Evolutionary conservation across 2,329 filamentous ascomycete species (phyloP), one percentile per base, ranked within the genome.

Genomic region (Coccinonectria pachysandricola): DNA sequence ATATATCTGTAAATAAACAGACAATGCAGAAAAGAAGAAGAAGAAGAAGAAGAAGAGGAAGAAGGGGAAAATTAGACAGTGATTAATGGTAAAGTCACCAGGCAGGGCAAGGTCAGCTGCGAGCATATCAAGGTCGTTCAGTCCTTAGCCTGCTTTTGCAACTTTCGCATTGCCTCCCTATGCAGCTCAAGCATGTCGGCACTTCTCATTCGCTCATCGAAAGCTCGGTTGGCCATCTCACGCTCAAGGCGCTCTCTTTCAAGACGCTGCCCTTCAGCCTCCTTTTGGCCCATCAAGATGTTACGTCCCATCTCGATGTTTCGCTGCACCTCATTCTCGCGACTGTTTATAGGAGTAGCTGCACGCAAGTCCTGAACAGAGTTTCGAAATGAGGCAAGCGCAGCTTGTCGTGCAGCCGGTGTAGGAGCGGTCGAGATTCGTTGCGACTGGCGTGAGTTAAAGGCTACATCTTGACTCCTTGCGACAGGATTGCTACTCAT

Each of bases 121-220:
- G n/a, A n/a, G n/a, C n/a, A n/a, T n/a, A n/a, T n/a, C n/a, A n/a
- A n/a, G n/a, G n/a, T n/a, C n/a, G 30, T 42, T 19, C 15, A 31
- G 20, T 59, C 46, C 39, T 52, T 60, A 2, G 60, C 59, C 13
- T 48, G 40, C 18, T 53, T 56, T 44, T 94, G 86, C 76, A 95
- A 80, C 50, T 67, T 76, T 36, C 80, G 67, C 70, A 95, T 68
- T 1, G 79, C 82, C 37, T 87, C 79, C 12, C 79, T 68, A 51
- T 95, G 87, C 12, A 77, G 68, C 23, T 82, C 79, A 26, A 81
- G 62, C 61, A 93, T 70, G 37, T 80, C 73, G 0, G 78, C 77
- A 10, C 71, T 75, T 28, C 83, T 67, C 80, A 92, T 91, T 38
- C 73, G 68, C 50, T 79, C 73, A 38, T 85, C 79, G 43, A 85